phyloP scores from a whole-genome alignment of 768 basidiomycete species.

The Zangia roseola region DNA sequence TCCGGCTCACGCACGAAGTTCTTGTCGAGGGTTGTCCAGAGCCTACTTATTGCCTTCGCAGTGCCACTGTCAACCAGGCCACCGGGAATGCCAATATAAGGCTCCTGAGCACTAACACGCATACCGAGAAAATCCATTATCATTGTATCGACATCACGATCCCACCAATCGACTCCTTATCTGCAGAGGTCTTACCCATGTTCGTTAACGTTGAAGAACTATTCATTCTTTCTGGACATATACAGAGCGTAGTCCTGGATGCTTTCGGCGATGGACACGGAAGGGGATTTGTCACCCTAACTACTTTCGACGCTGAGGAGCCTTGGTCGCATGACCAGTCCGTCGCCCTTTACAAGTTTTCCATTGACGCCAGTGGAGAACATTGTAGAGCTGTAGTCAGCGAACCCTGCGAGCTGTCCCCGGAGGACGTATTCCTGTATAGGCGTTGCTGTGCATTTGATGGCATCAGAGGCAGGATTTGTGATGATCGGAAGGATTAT shows the following conservation, averaged over 20 bases:
- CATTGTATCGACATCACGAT: conserved; percentile 17
- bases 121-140: conserved; percentile 4
- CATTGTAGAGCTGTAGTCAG: conserved; percentile 10
- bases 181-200: conserved; percentile 11
- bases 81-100: conserved; percentile 15
- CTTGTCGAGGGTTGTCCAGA: conserved; percentile 2
- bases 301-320: neutral
- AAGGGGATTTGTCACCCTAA: conserved; percentile 16
- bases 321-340: neutral
- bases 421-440: conserved; percentile 7
- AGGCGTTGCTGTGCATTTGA: conserved; percentile 11
- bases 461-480: conserved; percentile 20
- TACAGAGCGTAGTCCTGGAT: conserved; percentile 1
- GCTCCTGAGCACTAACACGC: conserved; percentile 3
- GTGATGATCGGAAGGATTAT: neutral
- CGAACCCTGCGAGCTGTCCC: conserved; percentile 8
- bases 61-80: conserved; percentile 8
- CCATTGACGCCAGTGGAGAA: conserved; percentile 20
- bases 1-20: conserved; percentile 21
- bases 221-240: conserved; percentile 15
- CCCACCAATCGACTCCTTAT: neutral
- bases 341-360: conserved; percentile 16
- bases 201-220: conserved; percentile 11
- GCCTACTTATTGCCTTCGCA: conserved; percentile 13
- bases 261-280: conserved; percentile 16